Conservation (phyloP, 2,329 filamentous ascomycete genomes). For the Neurospora crassa region DNA sequence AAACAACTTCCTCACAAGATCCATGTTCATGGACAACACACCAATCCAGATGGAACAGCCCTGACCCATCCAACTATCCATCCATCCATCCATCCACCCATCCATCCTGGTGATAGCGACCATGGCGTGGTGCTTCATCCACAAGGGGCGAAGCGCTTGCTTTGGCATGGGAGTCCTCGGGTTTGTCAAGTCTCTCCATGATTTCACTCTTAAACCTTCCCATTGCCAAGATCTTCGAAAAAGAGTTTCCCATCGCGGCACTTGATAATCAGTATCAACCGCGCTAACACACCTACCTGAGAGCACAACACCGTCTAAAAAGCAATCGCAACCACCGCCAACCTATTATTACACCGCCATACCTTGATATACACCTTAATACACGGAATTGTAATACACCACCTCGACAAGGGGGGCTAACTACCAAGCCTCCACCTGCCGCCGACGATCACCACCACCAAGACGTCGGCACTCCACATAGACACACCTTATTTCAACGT, state of each 20-base stretch:
- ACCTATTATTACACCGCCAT: background rate
- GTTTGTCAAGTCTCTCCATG: background rate
- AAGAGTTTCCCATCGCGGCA: background rate
- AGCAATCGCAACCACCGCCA: background rate
- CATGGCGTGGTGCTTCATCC: background rate
- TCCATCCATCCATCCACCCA: too few species aligned
- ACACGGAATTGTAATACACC: background rate
- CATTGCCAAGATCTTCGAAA: background rate
- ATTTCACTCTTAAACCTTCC: background rate
- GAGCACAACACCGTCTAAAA: background rate
- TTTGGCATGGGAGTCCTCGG: background rate
- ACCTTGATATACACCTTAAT: background rate
- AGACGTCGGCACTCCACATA: background rate
- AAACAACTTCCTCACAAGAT: background rate
- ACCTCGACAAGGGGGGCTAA: background rate
- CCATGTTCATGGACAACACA: background rate
- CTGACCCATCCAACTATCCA: background rate
- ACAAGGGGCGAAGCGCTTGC: background rate
- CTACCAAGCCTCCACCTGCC: background rate
- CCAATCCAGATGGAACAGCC: background rate
- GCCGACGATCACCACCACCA: background rate
- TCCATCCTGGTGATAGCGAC: background rate
- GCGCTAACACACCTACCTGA: background rate
- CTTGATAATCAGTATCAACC: background rate
- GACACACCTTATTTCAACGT: background rate